Base-by-base conservation (phyloP, 345 rosid genomes). In the Noccaea bulbosa region DNA sequence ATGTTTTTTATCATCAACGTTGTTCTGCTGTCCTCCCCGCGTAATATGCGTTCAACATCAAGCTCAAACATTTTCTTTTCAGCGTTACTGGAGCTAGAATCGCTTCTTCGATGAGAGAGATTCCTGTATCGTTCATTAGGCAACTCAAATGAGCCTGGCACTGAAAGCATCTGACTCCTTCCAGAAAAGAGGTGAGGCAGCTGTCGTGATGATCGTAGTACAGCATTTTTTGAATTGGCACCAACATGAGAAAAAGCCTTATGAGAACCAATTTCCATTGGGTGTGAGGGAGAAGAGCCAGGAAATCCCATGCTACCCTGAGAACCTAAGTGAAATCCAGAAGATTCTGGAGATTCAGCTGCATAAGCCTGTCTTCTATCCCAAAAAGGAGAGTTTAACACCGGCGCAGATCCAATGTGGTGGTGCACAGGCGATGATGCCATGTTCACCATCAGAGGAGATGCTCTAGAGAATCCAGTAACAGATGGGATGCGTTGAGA, bases 1-100 rank as follows among this genome's bases (percentile, higher is more conserved):
- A 93, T 91, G 69, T 93, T 93, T 79, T 91, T 93, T 66, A 93
- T 87, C 98, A 93, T 91, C 70, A 93, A 88, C 0, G 98, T 93
- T 30, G 97, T 93, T 54, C 98, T 78, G 63, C 24, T 81, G 78
- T 93, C 98, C 27, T 89, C 92, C 60, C 97, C 96, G 45, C 62
- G 85, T 56, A 78, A 50, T 71, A 93, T 91, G 71, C 88, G 86
- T 64, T 93, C 91, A 39, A 88, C 62, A 69, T 93, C 96, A 69
- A 93, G 97, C 80, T 93, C 98, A 67, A 80, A 93, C 55, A 81
- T 94, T 65, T 82, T 93, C 87, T 86, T 92, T 60, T 86, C 91
- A 59, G 85, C 91, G 54, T 83, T 84, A 77, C 80, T 84, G 62
- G 86, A 77, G 72, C 59, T 79, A 40, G 81, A 73, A 65, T 89